phyloP scores from a whole-genome alignment of 352 stramenopile genomes.

The Albugo candida region DNA sequence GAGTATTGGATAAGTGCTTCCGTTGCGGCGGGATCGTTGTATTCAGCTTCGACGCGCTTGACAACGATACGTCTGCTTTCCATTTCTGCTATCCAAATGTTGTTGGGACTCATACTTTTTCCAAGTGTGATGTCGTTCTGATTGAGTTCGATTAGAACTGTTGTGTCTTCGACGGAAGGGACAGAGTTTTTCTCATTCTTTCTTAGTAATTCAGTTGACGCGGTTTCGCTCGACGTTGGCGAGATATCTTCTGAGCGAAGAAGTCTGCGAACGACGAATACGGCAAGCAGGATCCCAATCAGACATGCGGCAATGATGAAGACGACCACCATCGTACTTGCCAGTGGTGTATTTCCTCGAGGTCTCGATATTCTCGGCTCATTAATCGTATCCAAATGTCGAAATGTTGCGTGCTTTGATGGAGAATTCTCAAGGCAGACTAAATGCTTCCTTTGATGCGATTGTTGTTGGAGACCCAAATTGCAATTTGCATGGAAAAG shows the following conservation, averaged over 20 bases:
- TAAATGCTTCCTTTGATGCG: too few species aligned
- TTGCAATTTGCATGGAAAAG: too few species aligned
- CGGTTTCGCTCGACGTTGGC: background rate
- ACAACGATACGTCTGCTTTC: constrained; percentile 30
- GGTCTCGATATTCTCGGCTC: too few species aligned
- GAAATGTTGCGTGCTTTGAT: too few species aligned
- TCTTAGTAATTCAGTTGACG: constrained; percentile 1
- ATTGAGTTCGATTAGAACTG: constrained; percentile 28
- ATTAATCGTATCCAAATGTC: too few species aligned
- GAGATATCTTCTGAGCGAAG: constrained; percentile 3
- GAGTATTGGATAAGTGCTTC: constrained; percentile 44
- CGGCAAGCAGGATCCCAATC: background rate
- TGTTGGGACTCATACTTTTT: constrained; percentile 26
- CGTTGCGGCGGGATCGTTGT: constrained; percentile 28
- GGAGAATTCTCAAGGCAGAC: too few species aligned
- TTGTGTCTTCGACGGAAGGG: constrained; percentile 44
- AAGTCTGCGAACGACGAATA: constrained; percentile 19
- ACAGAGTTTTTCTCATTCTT: constrained; percentile 24
- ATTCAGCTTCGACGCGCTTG: constrained; percentile 51
- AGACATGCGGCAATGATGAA: background rate
- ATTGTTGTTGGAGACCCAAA: too few species aligned
- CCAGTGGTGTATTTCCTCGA: too few species aligned
- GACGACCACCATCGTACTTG: too few species aligned
- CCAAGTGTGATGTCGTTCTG: constrained; percentile 30
- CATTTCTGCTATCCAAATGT: constrained; percentile 42